Conservation (phyloP, 805 yeast species). For the Candida manassasensis region DNA sequence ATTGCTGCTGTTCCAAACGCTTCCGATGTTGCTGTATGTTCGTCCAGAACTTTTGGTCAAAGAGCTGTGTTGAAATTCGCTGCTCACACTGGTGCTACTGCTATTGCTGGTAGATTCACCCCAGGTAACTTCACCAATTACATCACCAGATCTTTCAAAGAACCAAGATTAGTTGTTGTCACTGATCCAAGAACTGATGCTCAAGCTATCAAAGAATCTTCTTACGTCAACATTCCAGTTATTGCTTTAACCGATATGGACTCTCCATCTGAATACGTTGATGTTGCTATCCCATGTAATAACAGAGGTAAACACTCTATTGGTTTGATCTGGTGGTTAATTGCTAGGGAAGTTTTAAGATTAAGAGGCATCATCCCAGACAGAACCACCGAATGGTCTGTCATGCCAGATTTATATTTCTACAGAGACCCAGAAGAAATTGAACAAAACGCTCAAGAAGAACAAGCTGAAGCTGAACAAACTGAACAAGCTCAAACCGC, state of each 20-base stretch:
- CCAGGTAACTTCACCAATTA: slow-evolving; percentile 99
- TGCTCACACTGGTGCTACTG: slow-evolving; percentile 99
- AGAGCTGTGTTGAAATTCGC: slow-evolving; percentile 99
- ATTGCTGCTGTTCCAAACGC: slow-evolving; percentile 99
- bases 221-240: slow-evolving; percentile 99
- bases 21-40: slow-evolving; percentile 96
- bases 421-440: slow-evolving; percentile 99
- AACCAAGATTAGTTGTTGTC: slow-evolving; percentile 98
- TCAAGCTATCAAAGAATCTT: slow-evolving; percentile 99
- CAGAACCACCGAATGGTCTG: slow-evolving; percentile 97
- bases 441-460: slow-evolving; percentile 69
- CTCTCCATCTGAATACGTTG: slow-evolving; percentile 98
- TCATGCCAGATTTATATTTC: slow-evolving; percentile 99
- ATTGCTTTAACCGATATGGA: slow-evolving; percentile 98
- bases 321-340: slow-evolving; percentile 99
- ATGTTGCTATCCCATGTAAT: slow-evolving; percentile 99
- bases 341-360: slow-evolving; percentile 99
- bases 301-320: slow-evolving; percentile 99
- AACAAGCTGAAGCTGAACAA: slow-evolving; percentile 49
- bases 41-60: slow-evolving; percentile 99
- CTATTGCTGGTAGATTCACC: slow-evolving; percentile 99
- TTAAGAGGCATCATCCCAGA: slow-evolving; percentile 95
- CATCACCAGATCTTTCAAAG: slow-evolving; percentile 99
- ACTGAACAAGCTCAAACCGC: slow-evolving; percentile 58
- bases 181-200: slow-evolving; percentile 99